phyloP scores from a whole-genome alignment of 352 stramenopile species.

The Bremia lactucae region DNA sequence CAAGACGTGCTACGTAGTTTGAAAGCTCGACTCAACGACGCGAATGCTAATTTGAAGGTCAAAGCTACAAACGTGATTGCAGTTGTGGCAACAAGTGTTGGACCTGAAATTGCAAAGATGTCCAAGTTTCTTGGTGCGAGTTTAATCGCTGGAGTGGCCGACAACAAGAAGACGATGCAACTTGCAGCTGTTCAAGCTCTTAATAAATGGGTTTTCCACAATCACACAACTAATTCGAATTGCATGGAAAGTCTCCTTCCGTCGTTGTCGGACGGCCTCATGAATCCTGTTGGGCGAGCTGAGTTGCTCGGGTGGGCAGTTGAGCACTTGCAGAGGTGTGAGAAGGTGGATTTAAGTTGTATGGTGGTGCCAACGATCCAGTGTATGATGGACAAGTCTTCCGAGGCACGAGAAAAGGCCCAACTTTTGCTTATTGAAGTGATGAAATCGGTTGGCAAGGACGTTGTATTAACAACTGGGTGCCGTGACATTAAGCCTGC shows the following conservation, averaged over 20 bases:
- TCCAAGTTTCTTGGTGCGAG: slow-evolving; percentile 66
- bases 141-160: slow-evolving; percentile 57
- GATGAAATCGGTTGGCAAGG: slow-evolving; percentile 73
- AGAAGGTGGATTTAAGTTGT: slow-evolving; percentile 54
- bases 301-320: slow-evolving; percentile 68
- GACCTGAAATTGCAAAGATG: slow-evolving; percentile 67
- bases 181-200: slow-evolving; percentile 59
- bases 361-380: slow-evolving; percentile 67
- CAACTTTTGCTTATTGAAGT: slow-evolving; percentile 67
- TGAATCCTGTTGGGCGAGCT: slow-evolving; percentile 67
- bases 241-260: slow-evolving; percentile 71
- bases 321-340: slow-evolving; percentile 52
- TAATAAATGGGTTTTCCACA: slow-evolving; percentile 79
- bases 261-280: slow-evolving; percentile 53
- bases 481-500: slow-evolving; percentile 79
- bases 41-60: slow-evolving; percentile 82
- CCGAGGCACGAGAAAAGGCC: slow-evolving; percentile 73
- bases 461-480: slow-evolving; percentile 50
- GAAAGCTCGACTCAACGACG: slow-evolving; percentile 73
- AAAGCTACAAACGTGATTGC: slow-evolving; percentile 79
- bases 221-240: slow-evolving; percentile 38
- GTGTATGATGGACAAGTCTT: slow-evolving; percentile 76
- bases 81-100: slow-evolving; percentile 61
- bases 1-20: slow-evolving; percentile 63
- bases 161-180: slow-evolving; percentile 88